A percentile compares a stretch with the other conserved stretches of the same genome.
These are phyloP conservation scores for Alloteropsis semialata DNA, from an alignment of 176 grass and related monocot genomes.

Conservation along the genomic window DNA sequence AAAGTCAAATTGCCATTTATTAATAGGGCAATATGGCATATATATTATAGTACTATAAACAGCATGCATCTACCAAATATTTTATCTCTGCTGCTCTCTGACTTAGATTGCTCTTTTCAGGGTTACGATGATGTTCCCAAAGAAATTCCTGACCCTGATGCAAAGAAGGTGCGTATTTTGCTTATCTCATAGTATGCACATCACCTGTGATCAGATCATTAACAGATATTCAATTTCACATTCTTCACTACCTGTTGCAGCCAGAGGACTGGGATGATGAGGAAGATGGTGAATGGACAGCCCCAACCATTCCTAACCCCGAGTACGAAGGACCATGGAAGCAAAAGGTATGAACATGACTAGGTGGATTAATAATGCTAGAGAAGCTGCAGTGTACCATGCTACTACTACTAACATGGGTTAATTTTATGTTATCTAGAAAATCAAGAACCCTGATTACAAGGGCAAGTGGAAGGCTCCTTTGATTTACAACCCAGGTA, in stretches of 20 bases:
- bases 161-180: conserved; percentile 63
- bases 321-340: conserved; percentile 91
- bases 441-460: conserved; percentile 77
- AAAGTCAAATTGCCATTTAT: not conserved
- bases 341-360: conserved; percentile 59
- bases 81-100: not conserved
- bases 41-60: not conserved
- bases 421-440: conserved; percentile 28
- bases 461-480: conserved; percentile 82
- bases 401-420: not conserved
- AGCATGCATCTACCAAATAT: not conserved
- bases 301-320: conserved; percentile 86
- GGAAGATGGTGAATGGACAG: conserved; percentile 97
- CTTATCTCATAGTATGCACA: not conserved
- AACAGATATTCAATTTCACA: not conserved
- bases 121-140: conserved; percentile 84
- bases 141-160: conserved; percentile 81
- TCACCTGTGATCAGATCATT: not conserved
- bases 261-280: conserved; percentile 97
- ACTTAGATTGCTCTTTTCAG: conserved; percentile 34
- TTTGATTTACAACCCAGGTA: conserved; percentile 80
- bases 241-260: conserved; percentile 32
- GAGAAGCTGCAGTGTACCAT: not conserved
- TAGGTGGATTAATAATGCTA: not conserved
- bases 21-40: not conserved